Evolutionary conservation across 768 basidiomycete genomes (phyloP).

Genomic region (Tricholoma hemisulphureum): DNA sequence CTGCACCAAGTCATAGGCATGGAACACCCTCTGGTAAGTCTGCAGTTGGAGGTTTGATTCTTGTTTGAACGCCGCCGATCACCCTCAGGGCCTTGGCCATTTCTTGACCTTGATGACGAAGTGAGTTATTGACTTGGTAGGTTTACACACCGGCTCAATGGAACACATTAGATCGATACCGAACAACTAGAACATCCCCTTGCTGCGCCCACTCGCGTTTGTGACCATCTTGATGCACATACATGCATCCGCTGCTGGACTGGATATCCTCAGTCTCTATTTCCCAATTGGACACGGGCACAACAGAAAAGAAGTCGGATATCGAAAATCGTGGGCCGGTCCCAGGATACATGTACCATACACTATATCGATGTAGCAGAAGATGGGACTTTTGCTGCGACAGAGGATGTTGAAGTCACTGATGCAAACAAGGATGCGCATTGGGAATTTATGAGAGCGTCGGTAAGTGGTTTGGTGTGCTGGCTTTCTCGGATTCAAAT

Average conservation of each 20-base stretch:
- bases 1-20: slow-evolving; percentile 36
- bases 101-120: slow-evolving; percentile 32
- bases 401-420: slow-evolving; percentile 19
- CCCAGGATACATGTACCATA: slow-evolving; percentile 27
- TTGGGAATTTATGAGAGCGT: slow-evolving; percentile 33
- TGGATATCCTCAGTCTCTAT: slow-evolving; percentile 51
- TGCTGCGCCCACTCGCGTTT: slow-evolving; percentile 11
- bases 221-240: slow-evolving; percentile 21
- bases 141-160: background rate
- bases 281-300: slow-evolving; percentile 53
- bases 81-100: slow-evolving; percentile 36
- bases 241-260: slow-evolving; percentile 30
- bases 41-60: slow-evolving; percentile 12
- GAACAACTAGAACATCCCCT: slow-evolving; percentile 21
- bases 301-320: slow-evolving; percentile 44
- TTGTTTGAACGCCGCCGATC: background rate
- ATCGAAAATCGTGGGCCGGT: slow-evolving; percentile 23
- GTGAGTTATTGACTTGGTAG: slow-evolving; percentile 12
- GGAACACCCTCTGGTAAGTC: slow-evolving; percentile 40
- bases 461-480: slow-evolving; percentile 23
- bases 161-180: slow-evolving; percentile 23
- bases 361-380: slow-evolving; percentile 40
- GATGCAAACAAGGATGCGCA: slow-evolving; percentile 23
- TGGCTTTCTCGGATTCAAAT: background rate
- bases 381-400: slow-evolving; percentile 31